These are phyloP conservation scores for Metarhizium sp. DNA, from an alignment of 2,329 filamentous ascomycete species.

Conservation along the genomic window DNA sequence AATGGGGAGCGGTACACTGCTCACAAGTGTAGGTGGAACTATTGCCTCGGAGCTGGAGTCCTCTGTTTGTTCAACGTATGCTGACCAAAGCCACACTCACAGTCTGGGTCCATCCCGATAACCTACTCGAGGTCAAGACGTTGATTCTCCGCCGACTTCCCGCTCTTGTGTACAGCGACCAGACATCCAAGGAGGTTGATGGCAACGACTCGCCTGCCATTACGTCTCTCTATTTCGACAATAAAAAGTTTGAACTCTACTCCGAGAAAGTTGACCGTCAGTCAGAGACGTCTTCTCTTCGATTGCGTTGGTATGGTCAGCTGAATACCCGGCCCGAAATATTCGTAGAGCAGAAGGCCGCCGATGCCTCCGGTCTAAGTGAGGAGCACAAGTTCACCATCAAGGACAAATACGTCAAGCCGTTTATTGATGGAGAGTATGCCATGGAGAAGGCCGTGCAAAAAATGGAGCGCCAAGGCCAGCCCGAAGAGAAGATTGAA, in stretches of 20 bases:
- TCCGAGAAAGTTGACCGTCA: slow-evolving; percentile 71
- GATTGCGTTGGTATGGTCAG: slow-evolving; percentile 87
- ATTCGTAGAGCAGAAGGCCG: slow-evolving; percentile 79
- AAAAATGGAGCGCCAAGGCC: slow-evolving; percentile 74
- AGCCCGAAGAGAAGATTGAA: slow-evolving; percentile 55
- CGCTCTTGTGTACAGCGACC: slow-evolving; percentile 85
- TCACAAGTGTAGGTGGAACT: slow-evolving; percentile 61
- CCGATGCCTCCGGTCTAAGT: slow-evolving; percentile 66
- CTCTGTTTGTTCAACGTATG: slow-evolving; percentile 18
- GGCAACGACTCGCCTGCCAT: slow-evolving; percentile 78
- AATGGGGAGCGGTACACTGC: slow-evolving; percentile 70
- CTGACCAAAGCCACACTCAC: slow-evolving; percentile 18
- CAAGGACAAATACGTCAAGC: slow-evolving; percentile 89
- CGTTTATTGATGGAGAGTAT: slow-evolving; percentile 80
- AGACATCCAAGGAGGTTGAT: slow-evolving; percentile 73
- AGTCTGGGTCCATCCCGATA: slow-evolving; percentile 95
- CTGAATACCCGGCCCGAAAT: slow-evolving; percentile 71
- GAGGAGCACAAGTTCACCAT: slow-evolving; percentile 73
- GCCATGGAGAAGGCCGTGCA: slow-evolving; percentile 83
- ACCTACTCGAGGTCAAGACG: slow-evolving; percentile 94
- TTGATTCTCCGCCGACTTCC: slow-evolving; percentile 85
- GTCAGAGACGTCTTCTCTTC: slow-evolving; percentile 69
- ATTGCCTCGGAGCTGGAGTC: neutral
- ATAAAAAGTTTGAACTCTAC: slow-evolving; percentile 76
- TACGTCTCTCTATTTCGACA: slow-evolving; percentile 95